phyloP scores from a whole-genome alignment of 1,284 basidiomycete genomes.

The Tetrapyrgos nigripes region DNA sequence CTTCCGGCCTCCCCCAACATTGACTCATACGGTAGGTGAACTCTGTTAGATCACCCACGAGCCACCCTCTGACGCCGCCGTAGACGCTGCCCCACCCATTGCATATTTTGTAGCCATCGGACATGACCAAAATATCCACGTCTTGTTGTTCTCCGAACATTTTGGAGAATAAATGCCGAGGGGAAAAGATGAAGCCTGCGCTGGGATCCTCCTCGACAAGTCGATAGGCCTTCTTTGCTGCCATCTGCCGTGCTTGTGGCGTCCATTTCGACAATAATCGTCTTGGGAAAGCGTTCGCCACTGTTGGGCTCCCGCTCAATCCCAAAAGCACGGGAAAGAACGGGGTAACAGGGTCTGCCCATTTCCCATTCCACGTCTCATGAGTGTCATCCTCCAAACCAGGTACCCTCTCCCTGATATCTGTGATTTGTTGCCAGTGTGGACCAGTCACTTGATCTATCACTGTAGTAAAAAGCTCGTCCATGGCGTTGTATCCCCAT shows the following conservation, averaged over 20 bases:
- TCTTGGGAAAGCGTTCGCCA: conserved; percentile 23
- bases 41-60: conserved; percentile 13
- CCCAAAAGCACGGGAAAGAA: conserved; percentile 20
- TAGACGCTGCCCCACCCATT: conserved; percentile 21
- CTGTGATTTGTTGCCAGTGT: no score
- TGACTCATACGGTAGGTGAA: conserved; percentile 16
- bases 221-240: conserved; percentile 2
- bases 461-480: no score
- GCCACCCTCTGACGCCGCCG: conserved; percentile 22
- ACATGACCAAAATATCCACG: conserved; percentile 11
- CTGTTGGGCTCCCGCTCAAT: conserved; percentile 15
- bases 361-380: conserved; percentile 15
- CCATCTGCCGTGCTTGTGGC: background rate
- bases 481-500: no score
- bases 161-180: conserved; percentile 9
- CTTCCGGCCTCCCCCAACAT: conserved; percentile 16
- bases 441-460: no score
- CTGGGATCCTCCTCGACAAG: background rate
- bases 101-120: conserved; percentile 19
- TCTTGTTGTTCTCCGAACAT: conserved; percentile 1
- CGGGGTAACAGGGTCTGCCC: conserved; percentile 13
- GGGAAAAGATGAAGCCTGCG: conserved; percentile 15
- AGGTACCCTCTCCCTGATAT: background rate
- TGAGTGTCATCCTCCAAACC: conserved; percentile 6
- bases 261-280: conserved; percentile 14